Evolutionary conservation across 371 early-diverging fungal genomes (phyloP).

Genomic region (Mucor piriformis): DNA sequence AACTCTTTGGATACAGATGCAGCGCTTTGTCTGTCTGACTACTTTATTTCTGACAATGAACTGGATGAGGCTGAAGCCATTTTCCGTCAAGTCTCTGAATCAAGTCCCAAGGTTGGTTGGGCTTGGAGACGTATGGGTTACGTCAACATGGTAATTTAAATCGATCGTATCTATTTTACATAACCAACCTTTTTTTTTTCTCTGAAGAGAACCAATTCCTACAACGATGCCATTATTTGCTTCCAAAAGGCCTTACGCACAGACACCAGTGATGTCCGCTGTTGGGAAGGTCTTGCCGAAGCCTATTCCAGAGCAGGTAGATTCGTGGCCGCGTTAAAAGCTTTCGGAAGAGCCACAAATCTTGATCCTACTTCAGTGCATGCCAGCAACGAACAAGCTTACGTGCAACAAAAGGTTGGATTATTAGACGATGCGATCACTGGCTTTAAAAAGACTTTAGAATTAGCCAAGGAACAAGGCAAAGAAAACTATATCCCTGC

Average conservation of each 20-base stretch:
- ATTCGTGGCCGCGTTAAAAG: conserved; percentile 80
- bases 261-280: conserved; percentile 63
- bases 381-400: conserved; percentile 59
- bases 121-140: conserved; percentile 84
- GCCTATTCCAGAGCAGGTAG: conserved; percentile 87
- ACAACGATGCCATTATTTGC: conserved; percentile 70
- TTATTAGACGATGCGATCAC: conserved; percentile 66
- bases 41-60: conserved; percentile 58
- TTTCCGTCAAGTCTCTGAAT: conserved; percentile 49
- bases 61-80: conserved; percentile 60
- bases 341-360: conserved; percentile 74
- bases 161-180: background rate
- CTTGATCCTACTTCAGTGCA: conserved; percentile 60
- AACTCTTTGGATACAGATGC: conserved; percentile 73
- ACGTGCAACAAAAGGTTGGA: conserved; percentile 68
- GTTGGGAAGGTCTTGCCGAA: conserved; percentile 91
- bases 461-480: conserved; percentile 42
- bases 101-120: conserved; percentile 64
- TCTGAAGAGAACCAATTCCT: conserved; percentile 37
- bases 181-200: conserved; percentile 4
- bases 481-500: conserved; percentile 55
- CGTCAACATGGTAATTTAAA: conserved; percentile 59
- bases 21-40: conserved; percentile 64
- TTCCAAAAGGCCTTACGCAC: conserved; percentile 84
- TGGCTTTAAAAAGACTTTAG: conserved; percentile 52